Evolutionary conservation across 2,329 filamentous ascomycete genomes (phyloP), one percentile per base, ranked within the genome.

Genomic region (Anisogramma anomala): DNA sequence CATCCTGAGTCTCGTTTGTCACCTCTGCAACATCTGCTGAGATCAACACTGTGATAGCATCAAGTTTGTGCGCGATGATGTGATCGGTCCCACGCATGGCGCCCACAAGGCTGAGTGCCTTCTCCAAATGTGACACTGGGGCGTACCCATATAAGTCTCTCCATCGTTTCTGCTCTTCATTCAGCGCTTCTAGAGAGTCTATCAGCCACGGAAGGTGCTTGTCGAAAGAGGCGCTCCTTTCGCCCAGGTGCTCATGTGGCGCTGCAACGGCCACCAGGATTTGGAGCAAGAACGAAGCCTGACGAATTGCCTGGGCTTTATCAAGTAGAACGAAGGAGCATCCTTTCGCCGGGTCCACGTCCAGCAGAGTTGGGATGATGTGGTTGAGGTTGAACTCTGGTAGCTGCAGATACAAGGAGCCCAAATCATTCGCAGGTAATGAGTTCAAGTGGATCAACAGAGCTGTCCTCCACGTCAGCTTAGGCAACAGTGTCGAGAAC

Each of bases 121-220:
- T 33, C 30, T 63, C 56, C 3, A 72, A 51, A 2, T 65, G 48
- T 8, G 56, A 47, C 7, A 62, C 50, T 3, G 65, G 51, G 15
- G 58, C 56, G 27, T 49, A 52, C 13, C 53, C 53, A 41, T 52
- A 50, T 33, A 50, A 27, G 28, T 52, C 39, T 27, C 58, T 57
- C 58, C 66, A 63, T 47, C 56, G 55, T 22, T 57, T 60, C 43
- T 66, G 63, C 9, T 60, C 52, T 15, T 58, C 51, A 36, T 64
- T 59, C 22, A 73, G 53, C 31, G 64, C 59, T 26, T 67, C 58
- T 47, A 67, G 56, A 6, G 61, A 61, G 50, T 76, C 72, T 43
- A 73, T 54, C 10, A 74, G 54, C 70, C 69, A 74, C 10, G 65
- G 60, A 0, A 61, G 53, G 43, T 60, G 59, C 46, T 67, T 66